phyloP scores from a whole-genome alignment of 2,329 filamentous ascomycete species.

The Metarhizium anisopliae region DNA sequence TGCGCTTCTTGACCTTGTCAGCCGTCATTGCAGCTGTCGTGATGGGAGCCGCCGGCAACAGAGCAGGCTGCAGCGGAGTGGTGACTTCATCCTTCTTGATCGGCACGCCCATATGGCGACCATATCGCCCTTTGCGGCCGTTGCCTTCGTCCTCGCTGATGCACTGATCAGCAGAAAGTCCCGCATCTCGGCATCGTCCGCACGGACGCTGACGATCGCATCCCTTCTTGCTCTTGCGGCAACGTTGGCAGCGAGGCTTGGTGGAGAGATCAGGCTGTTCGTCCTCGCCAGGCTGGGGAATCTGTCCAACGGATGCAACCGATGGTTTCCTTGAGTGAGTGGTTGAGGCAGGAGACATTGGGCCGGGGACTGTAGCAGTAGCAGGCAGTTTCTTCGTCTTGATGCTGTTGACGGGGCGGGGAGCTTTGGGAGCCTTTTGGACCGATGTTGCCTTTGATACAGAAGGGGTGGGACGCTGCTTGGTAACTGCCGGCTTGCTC shows the following conservation, averaged over 20 bases:
- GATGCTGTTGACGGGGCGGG: slow-evolving; percentile 26
- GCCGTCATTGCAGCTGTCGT: slow-evolving; percentile 24
- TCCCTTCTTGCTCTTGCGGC: slow-evolving; percentile 98
- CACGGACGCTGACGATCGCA: slow-evolving; percentile 95
- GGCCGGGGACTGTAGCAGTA: slow-evolving; percentile 25
- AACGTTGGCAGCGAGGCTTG: slow-evolving; percentile 94
- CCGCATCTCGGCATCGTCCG: slow-evolving; percentile 90
- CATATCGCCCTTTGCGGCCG: slow-evolving; percentile 88
- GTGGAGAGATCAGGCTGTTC: slow-evolving; percentile 88
- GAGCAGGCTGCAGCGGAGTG: slow-evolving; percentile 25
- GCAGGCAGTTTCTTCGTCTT: slow-evolving; percentile 44
- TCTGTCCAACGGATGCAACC: slow-evolving; percentile 46
- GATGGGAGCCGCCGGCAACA: slow-evolving; percentile 37
- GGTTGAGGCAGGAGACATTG: slow-evolving; percentile 56
- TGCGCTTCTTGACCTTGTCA: slow-evolving; percentile 55
- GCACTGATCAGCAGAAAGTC: slow-evolving; percentile 85
- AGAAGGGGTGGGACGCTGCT: slow-evolving; percentile 28
- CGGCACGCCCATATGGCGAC: slow-evolving; percentile 60
- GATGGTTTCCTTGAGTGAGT: slow-evolving; percentile 71
- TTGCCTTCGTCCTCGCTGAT: slow-evolving; percentile 97
- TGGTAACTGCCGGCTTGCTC: slow-evolving; percentile 26
- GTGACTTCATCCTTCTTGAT: slow-evolving; percentile 47
- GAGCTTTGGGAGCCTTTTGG: slow-evolving; percentile 33
- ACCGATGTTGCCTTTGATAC: slow-evolving; percentile 20
- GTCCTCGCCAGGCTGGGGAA: slow-evolving; percentile 58